Base-by-base conservation (phyloP, 331 rosid species). In the Quercus lobata region DNA sequence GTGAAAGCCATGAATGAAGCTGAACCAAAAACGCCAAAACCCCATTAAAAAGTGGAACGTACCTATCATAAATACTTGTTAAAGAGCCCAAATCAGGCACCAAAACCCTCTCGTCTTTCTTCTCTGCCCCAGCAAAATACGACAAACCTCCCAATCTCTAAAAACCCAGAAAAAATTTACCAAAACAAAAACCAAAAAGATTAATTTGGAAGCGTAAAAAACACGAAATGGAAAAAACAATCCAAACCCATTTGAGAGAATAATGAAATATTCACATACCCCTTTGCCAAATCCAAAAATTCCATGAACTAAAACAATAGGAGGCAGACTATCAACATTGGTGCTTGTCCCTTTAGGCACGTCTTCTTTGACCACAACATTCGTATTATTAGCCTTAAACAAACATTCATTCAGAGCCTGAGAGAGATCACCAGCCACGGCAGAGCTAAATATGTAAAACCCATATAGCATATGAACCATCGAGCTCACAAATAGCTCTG, bases 211-310 rank as follows among this genome's bases (percentile, higher is more conserved):
- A 12, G 74, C 12, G 18, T 71, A 32, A 55, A 41, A 77, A 8
- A 9, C 32, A 18, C 22, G 0, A 19, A 11, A 49, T 14, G 49
- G 24, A 34, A 21, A 32, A 58, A 18, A 60, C 46, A 76, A 11
- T 4, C 14, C 74, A 22, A 74, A 30, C 44, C 53, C 68, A 32
- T 57, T 10, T 69, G 25, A 25, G 32, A 37, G n/a, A 76, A 53
- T 7, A 77, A 24, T 14, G 5, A 24, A 71, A 3, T 41, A 41
- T 2, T 41, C 49, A 41, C 49, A 49, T 86, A 96, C 99, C 88
- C 98, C 99, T 88, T 96, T 89, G 71, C 99, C 99, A 80, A 96
- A 96, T 49, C 99, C 99, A 79, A 96, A 96, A 72, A 96, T 96
- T 52, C 99, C 99, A 83, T 96, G 99, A 25, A 93, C 97, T 41